Percentiles rank a stretch among this genome's conserved stretches.
Conservation (phyloP, 805 yeast species). For the Saturnispora diversa region DNA sequence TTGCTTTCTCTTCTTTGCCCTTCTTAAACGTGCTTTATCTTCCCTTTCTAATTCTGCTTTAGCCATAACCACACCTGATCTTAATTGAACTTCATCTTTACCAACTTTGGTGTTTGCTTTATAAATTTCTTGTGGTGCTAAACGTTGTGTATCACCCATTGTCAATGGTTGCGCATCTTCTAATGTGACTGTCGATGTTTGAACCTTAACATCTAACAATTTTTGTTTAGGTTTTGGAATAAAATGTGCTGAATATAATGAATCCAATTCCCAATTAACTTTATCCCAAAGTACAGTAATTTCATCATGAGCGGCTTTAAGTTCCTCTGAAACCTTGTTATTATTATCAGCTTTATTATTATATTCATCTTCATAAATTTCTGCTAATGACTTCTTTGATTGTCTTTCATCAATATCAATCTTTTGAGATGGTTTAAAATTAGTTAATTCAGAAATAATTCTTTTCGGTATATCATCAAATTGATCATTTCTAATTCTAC, state of each 20-base stretch:
- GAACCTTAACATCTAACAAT: constrained; percentile 71
- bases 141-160: constrained; percentile 57
- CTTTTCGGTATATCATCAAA: constrained; percentile 83
- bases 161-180: constrained; percentile 95
- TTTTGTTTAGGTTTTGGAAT: constrained; percentile 85
- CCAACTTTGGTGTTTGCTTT: constrained; percentile 36
- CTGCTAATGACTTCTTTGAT: constrained; percentile 83
- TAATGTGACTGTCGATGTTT: constrained; percentile 76
- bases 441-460: constrained; percentile 55
- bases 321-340: constrained; percentile 45
- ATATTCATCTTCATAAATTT: constrained; percentile 82
- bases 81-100: constrained; percentile 56
- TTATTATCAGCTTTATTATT: constrained; percentile 31
- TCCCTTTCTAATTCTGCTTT: constrained; percentile 76
- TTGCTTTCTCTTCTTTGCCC: constrained; percentile 75
- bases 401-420: constrained; percentile 76
- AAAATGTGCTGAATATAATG: constrained; percentile 89
- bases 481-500: constrained; percentile 64
- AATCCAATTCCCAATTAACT: constrained; percentile 68
- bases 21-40: constrained; percentile 78
- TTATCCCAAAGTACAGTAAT: constrained; percentile 55
- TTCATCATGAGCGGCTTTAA: constrained; percentile 69
- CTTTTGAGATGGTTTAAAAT: constrained; percentile 44
- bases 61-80: constrained; percentile 72
- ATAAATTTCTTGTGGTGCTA: constrained; percentile 95